Evolutionary conservation across 2,329 filamentous ascomycete genomes (phyloP).

Genomic region (Aureobasidium pullulans): DNA sequence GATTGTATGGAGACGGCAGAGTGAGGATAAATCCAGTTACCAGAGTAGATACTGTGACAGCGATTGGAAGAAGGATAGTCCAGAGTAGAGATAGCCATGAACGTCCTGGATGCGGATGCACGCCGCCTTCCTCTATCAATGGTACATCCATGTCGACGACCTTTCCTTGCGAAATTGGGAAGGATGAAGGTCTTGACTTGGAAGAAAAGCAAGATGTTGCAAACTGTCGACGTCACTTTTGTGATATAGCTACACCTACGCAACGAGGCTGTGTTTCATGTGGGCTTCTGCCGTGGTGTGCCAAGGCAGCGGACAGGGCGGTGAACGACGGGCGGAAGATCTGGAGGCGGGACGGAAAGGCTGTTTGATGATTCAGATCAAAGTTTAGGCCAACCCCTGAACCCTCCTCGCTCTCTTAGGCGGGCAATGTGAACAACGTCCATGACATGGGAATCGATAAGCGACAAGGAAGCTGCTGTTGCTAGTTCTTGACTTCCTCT

Average conservation of each 20-base stretch:
- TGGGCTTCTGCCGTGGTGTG: neutral
- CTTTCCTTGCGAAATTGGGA: neutral
- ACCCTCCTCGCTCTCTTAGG: neutral
- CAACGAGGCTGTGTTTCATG: constrained; percentile 8
- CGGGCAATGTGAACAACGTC: neutral
- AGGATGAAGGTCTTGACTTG: neutral
- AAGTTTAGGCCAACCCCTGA: constrained; percentile 10
- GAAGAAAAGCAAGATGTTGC: neutral
- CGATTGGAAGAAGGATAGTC: constrained; percentile 34
- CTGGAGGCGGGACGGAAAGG: neutral
- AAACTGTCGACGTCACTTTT: constrained; percentile 3
- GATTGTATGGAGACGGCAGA: constrained; percentile 46
- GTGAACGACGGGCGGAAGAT: neutral
- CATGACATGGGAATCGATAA: neutral
- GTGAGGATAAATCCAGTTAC: constrained; percentile 46
- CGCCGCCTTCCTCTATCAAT: neutral
- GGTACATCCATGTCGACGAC: neutral
- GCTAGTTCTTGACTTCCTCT: neutral
- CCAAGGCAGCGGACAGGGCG: neutral
- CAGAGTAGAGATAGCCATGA: constrained; percentile 17
- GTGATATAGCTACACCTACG: neutral
- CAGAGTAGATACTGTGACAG: constrained; percentile 31
- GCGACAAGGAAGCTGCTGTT: neutral
- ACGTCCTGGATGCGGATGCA: neutral
- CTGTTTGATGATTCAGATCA: neutral